Conservation (phyloP, 2,329 filamentous ascomycete species). For the Fusarium xylarioides region DNA sequence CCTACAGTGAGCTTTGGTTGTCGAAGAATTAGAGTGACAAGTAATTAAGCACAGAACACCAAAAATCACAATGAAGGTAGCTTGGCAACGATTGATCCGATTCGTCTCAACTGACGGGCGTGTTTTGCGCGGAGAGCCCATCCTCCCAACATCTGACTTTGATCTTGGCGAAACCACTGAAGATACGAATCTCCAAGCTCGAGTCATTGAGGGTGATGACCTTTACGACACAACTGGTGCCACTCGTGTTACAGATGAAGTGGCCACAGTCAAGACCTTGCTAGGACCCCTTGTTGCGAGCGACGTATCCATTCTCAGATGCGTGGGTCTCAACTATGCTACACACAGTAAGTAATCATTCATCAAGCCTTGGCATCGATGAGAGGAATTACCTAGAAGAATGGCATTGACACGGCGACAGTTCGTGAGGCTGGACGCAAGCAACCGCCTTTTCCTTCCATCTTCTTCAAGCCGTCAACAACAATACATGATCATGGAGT, state of each 20-base stretch:
- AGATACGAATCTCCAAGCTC: slow-evolving; percentile 59
- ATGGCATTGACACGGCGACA: slow-evolving; percentile 23
- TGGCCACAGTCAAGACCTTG: slow-evolving; percentile 62
- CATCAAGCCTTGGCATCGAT: background rate
- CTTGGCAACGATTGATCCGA: slow-evolving; percentile 64
- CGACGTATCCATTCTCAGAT: slow-evolving; percentile 66
- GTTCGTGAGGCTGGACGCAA: slow-evolving; percentile 62
- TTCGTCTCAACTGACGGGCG: slow-evolving; percentile 62
- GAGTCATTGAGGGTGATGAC: slow-evolving; percentile 60
- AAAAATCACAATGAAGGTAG: slow-evolving; percentile 40
- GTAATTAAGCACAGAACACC: background rate
- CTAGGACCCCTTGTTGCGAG: slow-evolving; percentile 60
- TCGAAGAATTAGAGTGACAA: background rate
- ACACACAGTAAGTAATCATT: slow-evolving; percentile 57
- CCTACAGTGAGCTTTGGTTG: background rate
- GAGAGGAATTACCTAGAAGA: background rate
- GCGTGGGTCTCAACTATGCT: slow-evolving; percentile 68
- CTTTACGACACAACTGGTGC: slow-evolving; percentile 57
- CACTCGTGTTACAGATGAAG: slow-evolving; percentile 62
- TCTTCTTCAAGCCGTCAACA: slow-evolving; percentile 59
- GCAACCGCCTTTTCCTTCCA: slow-evolving; percentile 57
- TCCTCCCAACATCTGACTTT: slow-evolving; percentile 54
- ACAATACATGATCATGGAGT: slow-evolving; percentile 50
- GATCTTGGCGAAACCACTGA: slow-evolving; percentile 57
- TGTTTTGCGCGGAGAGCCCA: slow-evolving; percentile 61